Evolutionary conservation across 2,329 filamentous ascomycete species (phyloP).

Genomic region (Aspergillus nomiae): DNA sequence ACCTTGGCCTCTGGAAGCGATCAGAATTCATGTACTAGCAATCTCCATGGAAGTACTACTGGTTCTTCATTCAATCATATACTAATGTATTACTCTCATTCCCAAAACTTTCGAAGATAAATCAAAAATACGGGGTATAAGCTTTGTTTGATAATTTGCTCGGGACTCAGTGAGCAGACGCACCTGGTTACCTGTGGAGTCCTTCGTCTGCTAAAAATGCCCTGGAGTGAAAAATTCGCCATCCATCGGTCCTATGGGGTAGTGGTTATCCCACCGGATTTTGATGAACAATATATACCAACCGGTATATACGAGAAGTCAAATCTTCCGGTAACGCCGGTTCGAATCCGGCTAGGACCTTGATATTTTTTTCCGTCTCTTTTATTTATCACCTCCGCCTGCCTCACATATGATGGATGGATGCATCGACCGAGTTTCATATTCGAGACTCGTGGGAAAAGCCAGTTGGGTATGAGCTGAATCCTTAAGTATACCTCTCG

Average conservation of each 20-base stretch:
- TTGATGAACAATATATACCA: not conserved
- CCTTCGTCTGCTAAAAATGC: not conserved
- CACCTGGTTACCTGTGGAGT: rapidly evolving
- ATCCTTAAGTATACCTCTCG: no score
- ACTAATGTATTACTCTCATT: no score
- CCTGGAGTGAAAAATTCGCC: not conserved
- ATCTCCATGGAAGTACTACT: no score
- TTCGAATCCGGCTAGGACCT: not conserved
- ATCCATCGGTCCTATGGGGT: not conserved
- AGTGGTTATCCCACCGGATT: not conserved
- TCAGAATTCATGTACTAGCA: no score
- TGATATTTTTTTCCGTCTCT: not conserved
- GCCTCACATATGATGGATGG: not conserved
- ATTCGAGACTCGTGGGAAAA: no score
- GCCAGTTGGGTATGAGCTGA: no score
- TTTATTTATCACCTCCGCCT: not conserved
- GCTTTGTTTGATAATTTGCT: not conserved
- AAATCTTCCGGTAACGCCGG: not conserved
- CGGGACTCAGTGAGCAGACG: not conserved
- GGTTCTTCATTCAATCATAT: no score
- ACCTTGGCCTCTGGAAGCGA: no score
- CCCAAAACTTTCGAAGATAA: no score
- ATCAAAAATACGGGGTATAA: no score
- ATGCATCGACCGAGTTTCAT: not conserved
- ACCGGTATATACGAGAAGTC: not conserved